Evolutionary conservation across 352 stramenopile genomes (phyloP).

Genomic region (Pythium aquatile): DNA sequence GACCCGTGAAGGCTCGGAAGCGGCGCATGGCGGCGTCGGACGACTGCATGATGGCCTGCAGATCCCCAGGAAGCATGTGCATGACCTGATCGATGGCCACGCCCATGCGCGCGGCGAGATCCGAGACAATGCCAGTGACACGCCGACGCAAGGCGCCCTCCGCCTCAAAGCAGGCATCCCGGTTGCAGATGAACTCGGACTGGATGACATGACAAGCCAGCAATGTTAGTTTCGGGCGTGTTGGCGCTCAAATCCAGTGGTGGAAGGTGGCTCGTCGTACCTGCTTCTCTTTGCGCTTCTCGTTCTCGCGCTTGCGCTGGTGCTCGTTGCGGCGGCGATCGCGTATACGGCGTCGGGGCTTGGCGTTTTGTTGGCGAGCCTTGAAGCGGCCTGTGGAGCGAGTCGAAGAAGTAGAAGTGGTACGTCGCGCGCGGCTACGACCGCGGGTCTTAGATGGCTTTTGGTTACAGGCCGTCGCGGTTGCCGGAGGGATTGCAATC

Average conservation of each 20-base stretch:
- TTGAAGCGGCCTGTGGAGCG: not conserved
- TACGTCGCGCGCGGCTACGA: not conserved
- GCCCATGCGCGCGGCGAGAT: not conserved
- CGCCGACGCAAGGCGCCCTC: slow-evolving; percentile 10
- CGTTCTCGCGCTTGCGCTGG: slow-evolving; percentile 25
- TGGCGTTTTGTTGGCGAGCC: not conserved
- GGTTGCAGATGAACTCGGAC: slow-evolving; percentile 9
- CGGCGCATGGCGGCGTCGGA: slow-evolving; percentile 5
- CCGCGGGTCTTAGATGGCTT: slow-evolving; percentile 4
- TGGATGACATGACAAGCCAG: not conserved
- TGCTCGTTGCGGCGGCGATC: slow-evolving; percentile 18
- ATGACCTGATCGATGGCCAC: slow-evolving; percentile 9
- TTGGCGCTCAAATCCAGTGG: not conserved
- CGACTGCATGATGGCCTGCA: slow-evolving; percentile 12
- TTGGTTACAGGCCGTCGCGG: not conserved
- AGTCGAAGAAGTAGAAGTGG: not conserved
- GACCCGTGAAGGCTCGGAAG: slow-evolving; percentile 23
- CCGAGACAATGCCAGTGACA: slow-evolving; percentile 6
- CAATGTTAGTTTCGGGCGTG: not conserved
- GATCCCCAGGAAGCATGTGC: slow-evolving; percentile 1
- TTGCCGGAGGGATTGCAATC: not conserved
- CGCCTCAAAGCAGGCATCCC: slow-evolving; percentile 9
- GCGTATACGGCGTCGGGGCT: not conserved
- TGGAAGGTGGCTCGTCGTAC: slow-evolving; percentile 6
- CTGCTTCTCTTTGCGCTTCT: slow-evolving; percentile 22